phyloP scores from a whole-genome alignment of 495 filamentous ascomycete species.

The Penicillium egyptiacum region DNA sequence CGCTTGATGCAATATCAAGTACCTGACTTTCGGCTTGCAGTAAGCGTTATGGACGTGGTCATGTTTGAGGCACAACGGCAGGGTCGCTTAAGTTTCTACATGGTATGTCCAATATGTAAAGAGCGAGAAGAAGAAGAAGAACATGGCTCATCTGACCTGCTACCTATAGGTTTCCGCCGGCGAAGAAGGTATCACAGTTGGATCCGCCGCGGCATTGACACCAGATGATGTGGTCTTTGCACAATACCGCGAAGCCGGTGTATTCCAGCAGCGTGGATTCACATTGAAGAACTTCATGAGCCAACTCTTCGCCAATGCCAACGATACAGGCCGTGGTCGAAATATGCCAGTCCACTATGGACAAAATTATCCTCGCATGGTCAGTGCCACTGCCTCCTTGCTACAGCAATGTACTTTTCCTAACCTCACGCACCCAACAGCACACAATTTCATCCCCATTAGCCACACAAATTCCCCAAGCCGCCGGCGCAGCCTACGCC shows the following conservation, averaged over 20 bases:
- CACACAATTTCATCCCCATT: constrained; percentile 93
- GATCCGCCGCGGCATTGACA: constrained; percentile 75
- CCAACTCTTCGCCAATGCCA: constrained; percentile 86
- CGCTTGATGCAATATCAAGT: not conserved
- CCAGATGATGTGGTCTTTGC: constrained; percentile 89
- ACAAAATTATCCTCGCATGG: constrained; percentile 75
- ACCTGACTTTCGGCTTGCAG: constrained; percentile 31
- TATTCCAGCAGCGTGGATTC: constrained; percentile 88
- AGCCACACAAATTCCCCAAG: constrained; percentile 95
- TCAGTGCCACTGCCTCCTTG: constrained; percentile 36
- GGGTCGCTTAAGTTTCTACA: constrained; percentile 90
- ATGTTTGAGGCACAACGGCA: constrained; percentile 88
- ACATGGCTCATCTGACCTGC: not conserved
- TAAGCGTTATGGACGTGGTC: constrained; percentile 90
- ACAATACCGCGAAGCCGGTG: constrained; percentile 92
- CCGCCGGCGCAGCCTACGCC: constrained; percentile 89
- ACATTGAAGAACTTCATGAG: constrained; percentile 87
- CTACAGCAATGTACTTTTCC: not conserved
- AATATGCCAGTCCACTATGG: constrained; percentile 99
- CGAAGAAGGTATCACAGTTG: constrained; percentile 92
- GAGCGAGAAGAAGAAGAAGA: not conserved
- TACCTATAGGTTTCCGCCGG: constrained; percentile 70
- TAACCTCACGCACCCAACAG: constrained; percentile 38
- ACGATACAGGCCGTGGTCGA: constrained; percentile 78
- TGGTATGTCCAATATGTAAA: constrained; percentile 53